phyloP scores from a whole-genome alignment of 164 flowering plant species.

The Umbellularia californica region DNA sequence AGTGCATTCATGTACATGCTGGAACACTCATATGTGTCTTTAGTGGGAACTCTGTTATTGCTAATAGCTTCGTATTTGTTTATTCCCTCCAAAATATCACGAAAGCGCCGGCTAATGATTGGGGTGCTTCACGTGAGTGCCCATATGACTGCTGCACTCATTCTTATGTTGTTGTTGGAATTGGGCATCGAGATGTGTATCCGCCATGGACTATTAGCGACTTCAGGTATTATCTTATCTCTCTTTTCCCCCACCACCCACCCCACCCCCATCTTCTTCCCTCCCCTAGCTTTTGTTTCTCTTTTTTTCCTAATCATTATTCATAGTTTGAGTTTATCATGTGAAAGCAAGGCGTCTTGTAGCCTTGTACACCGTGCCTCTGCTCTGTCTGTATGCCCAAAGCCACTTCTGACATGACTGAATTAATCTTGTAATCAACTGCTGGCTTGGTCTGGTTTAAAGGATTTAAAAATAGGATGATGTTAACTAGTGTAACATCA shows the following conservation, averaged over 20 bases:
- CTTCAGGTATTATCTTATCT: slow-evolving; percentile 55
- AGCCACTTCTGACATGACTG: too few relatives aligned
- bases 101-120: slow-evolving; percentile 61
- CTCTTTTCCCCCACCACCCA: background rate
- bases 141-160: slow-evolving; percentile 77
- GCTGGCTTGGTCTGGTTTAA: too few relatives aligned
- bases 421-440: too few relatives aligned
- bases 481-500: too few relatives aligned
- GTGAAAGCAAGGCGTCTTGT: too few relatives aligned
- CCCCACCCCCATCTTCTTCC: background rate
- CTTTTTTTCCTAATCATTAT: background rate
- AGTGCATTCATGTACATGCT: slow-evolving; percentile 57
- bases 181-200: slow-evolving; percentile 90
- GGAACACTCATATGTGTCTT: slow-evolving; percentile 70
- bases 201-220: slow-evolving; percentile 75
- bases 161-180: slow-evolving; percentile 91
- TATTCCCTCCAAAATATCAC: slow-evolving; percentile 85
- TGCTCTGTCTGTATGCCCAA: too few relatives aligned
- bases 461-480: too few relatives aligned
- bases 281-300: background rate
- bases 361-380: too few relatives aligned
- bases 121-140: slow-evolving; percentile 89
- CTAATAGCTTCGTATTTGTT: slow-evolving; percentile 56
- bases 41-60: slow-evolving; percentile 51
- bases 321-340: background rate